phyloP scores from a whole-genome alignment of 352 stramenopile species.

The Phytopythium cucurbitacearum region DNA sequence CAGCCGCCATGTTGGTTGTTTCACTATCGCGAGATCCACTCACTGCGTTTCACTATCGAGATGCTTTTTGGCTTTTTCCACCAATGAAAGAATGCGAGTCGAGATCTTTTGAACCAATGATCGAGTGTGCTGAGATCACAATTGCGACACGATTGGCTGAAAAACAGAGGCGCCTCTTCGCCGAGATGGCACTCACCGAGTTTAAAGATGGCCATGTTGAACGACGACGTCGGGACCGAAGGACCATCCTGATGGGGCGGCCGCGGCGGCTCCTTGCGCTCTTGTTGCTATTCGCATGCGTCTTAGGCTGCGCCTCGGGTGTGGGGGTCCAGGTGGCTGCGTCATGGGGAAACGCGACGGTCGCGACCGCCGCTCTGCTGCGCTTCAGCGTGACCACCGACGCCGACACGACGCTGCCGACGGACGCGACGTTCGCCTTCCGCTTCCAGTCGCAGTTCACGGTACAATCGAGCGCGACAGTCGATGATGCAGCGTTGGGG shows the following conservation, averaged over 20 bases:
- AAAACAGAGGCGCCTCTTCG: neutral
- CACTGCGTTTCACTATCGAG: neutral
- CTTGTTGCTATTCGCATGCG: neutral
- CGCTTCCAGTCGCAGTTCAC: constrained; percentile 17
- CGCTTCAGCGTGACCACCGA: constrained; percentile 18
- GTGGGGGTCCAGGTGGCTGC: neutral
- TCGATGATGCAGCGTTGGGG: constrained; percentile 14
- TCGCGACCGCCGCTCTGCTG: constrained; percentile 12
- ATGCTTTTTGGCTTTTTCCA: neutral
- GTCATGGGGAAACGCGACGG: constrained; percentile 27
- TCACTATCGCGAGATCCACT: neutral
- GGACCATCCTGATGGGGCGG: neutral
- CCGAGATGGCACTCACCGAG: neutral
- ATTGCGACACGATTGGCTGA: too few relatives aligned
- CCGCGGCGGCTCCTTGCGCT: neutral
- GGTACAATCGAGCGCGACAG: constrained; percentile 9
- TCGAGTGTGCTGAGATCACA: too few relatives aligned
- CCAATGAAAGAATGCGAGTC: neutral
- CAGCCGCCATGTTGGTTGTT: neutral
- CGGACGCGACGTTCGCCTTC: constrained; percentile 26
- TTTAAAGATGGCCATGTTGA: too few relatives aligned
- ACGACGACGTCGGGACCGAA: too few relatives aligned
- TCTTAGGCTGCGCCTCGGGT: neutral
- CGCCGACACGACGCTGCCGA: constrained; percentile 15
- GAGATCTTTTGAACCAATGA: neutral